A percentile compares a stretch with the other conserved stretches of the same genome.
Conservation (phyloP, 495 filamentous ascomycete genomes). For the Penicillium turbatum region DNA sequence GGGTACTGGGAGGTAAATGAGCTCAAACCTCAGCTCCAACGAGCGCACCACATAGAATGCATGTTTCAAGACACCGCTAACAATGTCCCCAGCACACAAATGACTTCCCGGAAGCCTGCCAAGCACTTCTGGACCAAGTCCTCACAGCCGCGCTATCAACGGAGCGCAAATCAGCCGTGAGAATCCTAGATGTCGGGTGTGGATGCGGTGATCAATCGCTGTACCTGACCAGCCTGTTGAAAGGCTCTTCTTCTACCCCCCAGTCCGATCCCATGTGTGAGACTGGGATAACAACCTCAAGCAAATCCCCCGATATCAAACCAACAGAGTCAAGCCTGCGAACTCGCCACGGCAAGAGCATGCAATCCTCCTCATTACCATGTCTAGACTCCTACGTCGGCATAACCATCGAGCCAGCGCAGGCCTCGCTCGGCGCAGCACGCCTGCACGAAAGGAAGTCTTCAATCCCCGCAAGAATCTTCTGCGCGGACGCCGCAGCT, state of each 20-base stretch:
- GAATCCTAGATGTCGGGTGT: constrained; percentile 45
- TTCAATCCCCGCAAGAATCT: constrained; percentile 19
- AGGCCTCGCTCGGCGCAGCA: constrained; percentile 27
- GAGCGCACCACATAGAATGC: too few species aligned
- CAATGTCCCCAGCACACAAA: constrained; percentile 16
- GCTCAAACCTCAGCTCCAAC: neutral
- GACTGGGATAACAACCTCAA: neutral
- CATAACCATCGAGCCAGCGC: constrained; percentile 35
- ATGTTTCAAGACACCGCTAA: neutral
- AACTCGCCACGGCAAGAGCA: neutral
- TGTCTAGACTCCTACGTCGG: constrained; percentile 40
- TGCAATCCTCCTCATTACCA: neutral
- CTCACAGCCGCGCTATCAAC: constrained; percentile 31
- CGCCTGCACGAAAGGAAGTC: neutral
- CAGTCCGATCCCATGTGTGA: neutral
- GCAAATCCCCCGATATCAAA: neutral
- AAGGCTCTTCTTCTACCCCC: neutral
- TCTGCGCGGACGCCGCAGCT: constrained; percentile 31
- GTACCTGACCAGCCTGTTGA: constrained; percentile 15
- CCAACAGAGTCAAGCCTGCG: neutral
- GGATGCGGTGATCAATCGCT: constrained; percentile 49
- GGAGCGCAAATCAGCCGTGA: constrained; percentile 14
- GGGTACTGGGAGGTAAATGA: constrained; percentile 35
- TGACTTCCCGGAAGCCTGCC: constrained; percentile 37
- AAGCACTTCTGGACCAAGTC: constrained; percentile 41